Evolutionary conservation across 139 green algal genomes (phyloP), one percentile per base, ranked within the genome.

Genomic region (Chlamydomonas schloesseri): DNA sequence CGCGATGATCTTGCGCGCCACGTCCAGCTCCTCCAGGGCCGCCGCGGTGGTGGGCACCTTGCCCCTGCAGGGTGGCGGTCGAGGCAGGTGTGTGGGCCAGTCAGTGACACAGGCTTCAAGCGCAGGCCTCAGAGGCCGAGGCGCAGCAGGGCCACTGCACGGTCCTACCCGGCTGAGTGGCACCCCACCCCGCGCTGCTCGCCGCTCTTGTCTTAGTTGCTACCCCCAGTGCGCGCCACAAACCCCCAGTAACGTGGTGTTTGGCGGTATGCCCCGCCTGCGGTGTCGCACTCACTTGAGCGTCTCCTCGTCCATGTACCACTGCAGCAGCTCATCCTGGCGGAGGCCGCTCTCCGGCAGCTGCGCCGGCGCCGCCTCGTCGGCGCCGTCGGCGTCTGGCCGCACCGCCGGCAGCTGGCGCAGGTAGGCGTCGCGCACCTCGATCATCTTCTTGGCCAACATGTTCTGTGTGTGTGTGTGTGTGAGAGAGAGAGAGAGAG

Each of bases 241-340:
- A n/a, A n/a, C n/a, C n/a, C n/a, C n/a, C n/a, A n/a, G n/a, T n/a
- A n/a, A n/a, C n/a, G n/a, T n/a, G n/a, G n/a, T n/a, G n/a, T n/a
- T n/a, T n/a, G n/a, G n/a, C n/a, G n/a, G n/a, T n/a, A n/a, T n/a
- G n/a, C n/a, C n/a, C n/a, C n/a, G n/a, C n/a, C n/a, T n/a, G n/a
- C n/a, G n/a, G n/a, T n/a, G n/a, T n/a, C n/a, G n/a, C n/a, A n/a
- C 76, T 13, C 64, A 93, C 89, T 89, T 87, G 34, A 94, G 36
- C 26, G 92, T 84, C 83, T 97, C 76, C 29, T 92, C 88, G n/a
- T 95, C 85, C 70, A 98, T 91, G 88, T 98, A 99, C 94, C 96
- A 98, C 68, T 91, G 64, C 58, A 98, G 84, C 46, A 99, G 92
- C 18, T 97, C 93, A 15, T 88, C 74, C 94, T 99, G 96, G 72